These are phyloP conservation scores for Aspergillus wentii DNA, from an alignment of 495 filamentous ascomycete species.

Conservation along the genomic window DNA sequence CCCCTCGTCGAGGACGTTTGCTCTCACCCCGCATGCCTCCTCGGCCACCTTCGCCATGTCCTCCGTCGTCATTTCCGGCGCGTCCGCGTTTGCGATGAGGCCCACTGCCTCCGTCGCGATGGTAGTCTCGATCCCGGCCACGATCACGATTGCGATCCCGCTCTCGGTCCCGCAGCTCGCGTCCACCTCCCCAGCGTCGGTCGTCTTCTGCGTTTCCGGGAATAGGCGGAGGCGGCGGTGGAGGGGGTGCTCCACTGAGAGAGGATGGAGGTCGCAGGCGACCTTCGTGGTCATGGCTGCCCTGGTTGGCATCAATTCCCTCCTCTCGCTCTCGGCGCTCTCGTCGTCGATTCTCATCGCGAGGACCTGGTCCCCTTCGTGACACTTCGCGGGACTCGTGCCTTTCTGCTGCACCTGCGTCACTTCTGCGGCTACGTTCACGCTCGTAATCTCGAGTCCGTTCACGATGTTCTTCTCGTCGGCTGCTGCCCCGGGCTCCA, in stretches of 20 bases:
- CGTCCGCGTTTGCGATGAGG: slow-evolving; percentile 35
- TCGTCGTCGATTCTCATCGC: slow-evolving; percentile 33
- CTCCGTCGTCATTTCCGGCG: slow-evolving; percentile 25
- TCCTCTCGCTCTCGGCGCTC: slow-evolving; percentile 39
- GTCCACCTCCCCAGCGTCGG: slow-evolving; percentile 34
- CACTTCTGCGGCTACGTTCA: slow-evolving; percentile 36
- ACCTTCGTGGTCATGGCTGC: slow-evolving; percentile 31
- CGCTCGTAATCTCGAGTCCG: slow-evolving; percentile 30
- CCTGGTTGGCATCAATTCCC: slow-evolving; percentile 9
- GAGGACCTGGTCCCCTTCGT: slow-evolving; percentile 29
- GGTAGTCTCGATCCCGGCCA: slow-evolving; percentile 33
- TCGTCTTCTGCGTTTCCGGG: slow-evolving; percentile 22
- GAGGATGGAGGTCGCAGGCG: slow-evolving; percentile 37
- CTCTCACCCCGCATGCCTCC: slow-evolving; percentile 35
- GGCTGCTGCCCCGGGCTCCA: slow-evolving; percentile 17
- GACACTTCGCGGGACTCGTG: slow-evolving; percentile 31
- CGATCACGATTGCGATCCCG: slow-evolving; percentile 37
- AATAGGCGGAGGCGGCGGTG: slow-evolving; percentile 25
- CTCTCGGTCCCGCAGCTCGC: slow-evolving; percentile 37
- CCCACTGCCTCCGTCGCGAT: slow-evolving; percentile 25
- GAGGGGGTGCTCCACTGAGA: slow-evolving; percentile 27
- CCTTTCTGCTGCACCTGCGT: slow-evolving; percentile 26
- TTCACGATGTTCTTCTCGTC: slow-evolving; percentile 34
- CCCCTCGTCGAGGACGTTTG: slow-evolving; percentile 42
- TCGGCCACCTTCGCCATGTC: slow-evolving; percentile 29